Percentiles rank a stretch among this genome's conserved stretches.
These are phyloP conservation scores for Tetradesmus lagerheimii DNA, from an alignment of 139 green algal species.

Conservation along the genomic window DNA sequence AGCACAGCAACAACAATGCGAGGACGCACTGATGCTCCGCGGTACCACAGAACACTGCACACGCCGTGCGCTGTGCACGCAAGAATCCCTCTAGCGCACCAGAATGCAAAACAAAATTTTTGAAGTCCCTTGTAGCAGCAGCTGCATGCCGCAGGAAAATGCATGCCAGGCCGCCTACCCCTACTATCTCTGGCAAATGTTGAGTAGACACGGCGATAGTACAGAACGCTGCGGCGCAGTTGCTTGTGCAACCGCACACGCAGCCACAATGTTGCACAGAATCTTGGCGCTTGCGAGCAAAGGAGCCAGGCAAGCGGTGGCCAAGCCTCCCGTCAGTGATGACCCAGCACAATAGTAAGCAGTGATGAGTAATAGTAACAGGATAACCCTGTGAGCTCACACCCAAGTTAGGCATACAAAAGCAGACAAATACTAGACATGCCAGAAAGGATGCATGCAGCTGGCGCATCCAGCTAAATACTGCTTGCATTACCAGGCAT, in stretches of 20 bases:
- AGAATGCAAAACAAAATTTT: neutral
- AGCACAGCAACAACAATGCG: neutral
- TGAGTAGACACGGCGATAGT: neutral
- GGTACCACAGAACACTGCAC: neutral
- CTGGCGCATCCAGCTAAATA: too few species aligned
- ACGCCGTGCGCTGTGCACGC: neutral
- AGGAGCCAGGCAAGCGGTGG: neutral
- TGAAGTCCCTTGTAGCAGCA: neutral
- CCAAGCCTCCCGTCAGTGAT: neutral
- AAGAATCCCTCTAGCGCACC: neutral
- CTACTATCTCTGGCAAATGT: neutral
- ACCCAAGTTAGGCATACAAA: neutral
- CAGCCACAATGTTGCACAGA: neutral
- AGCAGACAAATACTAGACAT: neutral
- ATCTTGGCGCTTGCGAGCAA: neutral
- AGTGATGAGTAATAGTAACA: neutral
- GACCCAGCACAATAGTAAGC: neutral
- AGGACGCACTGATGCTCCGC: neutral
- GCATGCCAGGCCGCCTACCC: neutral
- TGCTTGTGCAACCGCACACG: too few species aligned
- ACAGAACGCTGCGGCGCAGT: neutral
- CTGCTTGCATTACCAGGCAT: too few species aligned
- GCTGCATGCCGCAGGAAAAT: constrained; percentile 3
- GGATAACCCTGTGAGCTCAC: neutral
- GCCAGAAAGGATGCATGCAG: too few species aligned